Base-by-base conservation (phyloP, 331 rosid genomes). In the Malus hybrid region DNA sequence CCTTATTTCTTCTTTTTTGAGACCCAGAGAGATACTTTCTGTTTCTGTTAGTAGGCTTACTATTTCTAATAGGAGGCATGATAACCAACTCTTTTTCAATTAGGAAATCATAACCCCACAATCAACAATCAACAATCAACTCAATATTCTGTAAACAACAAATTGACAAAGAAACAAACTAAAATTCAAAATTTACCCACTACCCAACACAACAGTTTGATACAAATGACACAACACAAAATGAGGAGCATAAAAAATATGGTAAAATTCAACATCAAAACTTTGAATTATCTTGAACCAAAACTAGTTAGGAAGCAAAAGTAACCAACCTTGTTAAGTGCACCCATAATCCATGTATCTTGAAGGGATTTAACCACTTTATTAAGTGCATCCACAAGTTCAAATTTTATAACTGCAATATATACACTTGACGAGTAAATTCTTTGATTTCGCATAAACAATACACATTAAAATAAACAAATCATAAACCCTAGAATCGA, bases 301-400 rank as follows among this genome's bases (percentile, higher is more conserved):
- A 28, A 2, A 52, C 20, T 7, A 33, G 80, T 70, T 29, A 29
- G 34, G 10, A 34, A 62, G 70, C 39, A 24, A 71, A 62, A 7
- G 39, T 34, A 34, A 68, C 82, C 70, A 68, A 83, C 91, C 90
- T 86, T 82, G 84, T 50, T 82, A 34, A 34, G 9, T 34, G 39
- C 39, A 34, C 87, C 24, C 95, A 89, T 82, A 82, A 88, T 93
- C 97, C 97, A 91, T 78, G 30, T 90, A 86, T 91, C 98, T 84
- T 90, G 89, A 79, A 93, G 79, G 55, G 92, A 90, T 72, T 91
- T 91, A 77, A 90, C 96, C 84, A 88, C 96, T 88, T 88, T 86
- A 75, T 87, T 91, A 60, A 93, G 96, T n/a, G 93, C 86, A 63
- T 90, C 96, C 96, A 88, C 87, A 56, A 91, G 81, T 84, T 91